Conservation (phyloP, 2,329 filamentous ascomycete genomes). For the Didymella segeticola region DNA sequence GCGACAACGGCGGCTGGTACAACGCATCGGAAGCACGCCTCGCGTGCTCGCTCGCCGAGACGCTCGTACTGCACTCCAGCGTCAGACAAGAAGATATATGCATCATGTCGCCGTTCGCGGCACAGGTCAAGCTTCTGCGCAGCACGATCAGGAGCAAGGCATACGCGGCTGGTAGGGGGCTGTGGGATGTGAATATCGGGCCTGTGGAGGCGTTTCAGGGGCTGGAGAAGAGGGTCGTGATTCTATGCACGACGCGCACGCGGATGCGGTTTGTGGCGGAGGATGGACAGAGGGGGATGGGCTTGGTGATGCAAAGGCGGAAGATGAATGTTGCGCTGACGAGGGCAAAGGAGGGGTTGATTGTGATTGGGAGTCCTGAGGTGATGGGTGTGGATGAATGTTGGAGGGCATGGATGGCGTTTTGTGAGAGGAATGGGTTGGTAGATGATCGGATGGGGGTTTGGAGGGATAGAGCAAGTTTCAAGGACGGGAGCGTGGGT, state of each 20-base stretch:
- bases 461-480: slow-evolving; percentile 7
- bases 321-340: slow-evolving; percentile 56
- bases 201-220: slow-evolving; percentile 57
- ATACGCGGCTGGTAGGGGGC: slow-evolving; percentile 21
- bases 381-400: slow-evolving; percentile 46
- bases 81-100: slow-evolving; percentile 49
- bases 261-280: slow-evolving; percentile 40
- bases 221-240: slow-evolving; percentile 53
- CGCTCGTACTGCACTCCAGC: slow-evolving; percentile 31
- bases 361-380: slow-evolving; percentile 52
- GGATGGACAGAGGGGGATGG: slow-evolving; percentile 42
- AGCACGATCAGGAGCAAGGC: slow-evolving; percentile 37
- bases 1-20: slow-evolving; percentile 51
- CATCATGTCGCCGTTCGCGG: slow-evolving; percentile 55
- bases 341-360: slow-evolving; percentile 51
- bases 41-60: slow-evolving; percentile 39
- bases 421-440: slow-evolving; percentile 50
- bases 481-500: slow-evolving; percentile 22
- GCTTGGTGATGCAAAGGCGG: slow-evolving; percentile 48
- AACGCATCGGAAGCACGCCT: slow-evolving; percentile 41
- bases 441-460: slow-evolving; percentile 25
- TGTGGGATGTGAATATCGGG: slow-evolving; percentile 53
- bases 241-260: slow-evolving; percentile 54
- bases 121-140: slow-evolving; percentile 53
- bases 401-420: slow-evolving; percentile 49